A percentile compares a stretch with the other conserved stretches of the same genome.
Evolutionary conservation across 768 basidiomycete genomes (phyloP).

Genomic region (Cyathus striatus): DNA sequence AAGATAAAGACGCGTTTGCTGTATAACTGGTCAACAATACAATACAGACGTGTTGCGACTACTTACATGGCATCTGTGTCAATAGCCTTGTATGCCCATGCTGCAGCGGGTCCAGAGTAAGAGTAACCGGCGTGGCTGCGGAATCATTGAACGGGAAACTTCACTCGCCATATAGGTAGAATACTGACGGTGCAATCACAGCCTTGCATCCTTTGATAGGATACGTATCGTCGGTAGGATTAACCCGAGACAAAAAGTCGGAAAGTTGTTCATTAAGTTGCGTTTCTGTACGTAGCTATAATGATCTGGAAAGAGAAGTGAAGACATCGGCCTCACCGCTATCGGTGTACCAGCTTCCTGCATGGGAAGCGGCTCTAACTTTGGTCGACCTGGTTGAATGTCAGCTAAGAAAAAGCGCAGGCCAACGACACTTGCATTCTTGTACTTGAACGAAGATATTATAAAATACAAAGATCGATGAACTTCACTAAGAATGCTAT

Average conservation of each 20-base stretch:
- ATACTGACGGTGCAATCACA: conserved; percentile 89
- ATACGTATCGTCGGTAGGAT: conserved; percentile 34
- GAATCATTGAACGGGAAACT: conserved; percentile 1
- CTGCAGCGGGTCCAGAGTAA: conserved; percentile 91
- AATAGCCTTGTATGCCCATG: conserved; percentile 95
- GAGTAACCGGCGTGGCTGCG: conserved; percentile 91
- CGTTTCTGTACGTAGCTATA: conserved; percentile 32
- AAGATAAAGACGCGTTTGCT: conserved; percentile 93
- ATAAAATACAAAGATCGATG: no score
- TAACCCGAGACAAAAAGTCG: conserved; percentile 57
- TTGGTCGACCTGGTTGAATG: conserved; percentile 7
- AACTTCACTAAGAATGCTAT: no score
- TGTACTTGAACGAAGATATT: no score
- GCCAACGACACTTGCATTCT: no score
- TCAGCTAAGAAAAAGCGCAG: no score
- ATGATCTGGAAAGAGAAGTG: conserved; percentile 1
- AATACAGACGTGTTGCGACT: conserved; percentile 38
- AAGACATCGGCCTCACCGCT: conserved; percentile 40
- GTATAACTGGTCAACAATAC: conserved; percentile 4
- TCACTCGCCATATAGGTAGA: conserved; percentile 3
- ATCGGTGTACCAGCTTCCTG: conserved; percentile 84
- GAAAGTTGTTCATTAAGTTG: conserved; percentile 59
- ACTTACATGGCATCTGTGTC: conserved; percentile 72
- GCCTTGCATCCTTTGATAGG: conserved; percentile 73
- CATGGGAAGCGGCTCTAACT: conserved; percentile 68